These are phyloP conservation scores for Geopyxis carbonaria DNA, from an alignment of 495 filamentous ascomycete species.

Conservation along the genomic window DNA sequence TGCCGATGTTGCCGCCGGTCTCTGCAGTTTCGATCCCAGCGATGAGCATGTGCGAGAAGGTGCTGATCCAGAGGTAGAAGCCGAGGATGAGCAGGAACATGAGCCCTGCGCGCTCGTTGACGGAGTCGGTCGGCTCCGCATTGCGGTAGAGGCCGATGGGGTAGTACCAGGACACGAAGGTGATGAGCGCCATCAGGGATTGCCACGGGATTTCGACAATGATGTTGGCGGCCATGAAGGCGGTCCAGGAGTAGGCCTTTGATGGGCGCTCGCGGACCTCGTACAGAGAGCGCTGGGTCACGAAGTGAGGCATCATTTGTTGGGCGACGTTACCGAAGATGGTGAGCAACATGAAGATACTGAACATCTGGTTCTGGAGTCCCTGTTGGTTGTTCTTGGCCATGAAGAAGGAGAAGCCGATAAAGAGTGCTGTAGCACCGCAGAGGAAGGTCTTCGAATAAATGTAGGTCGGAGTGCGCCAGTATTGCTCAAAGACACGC, in stretches of 20 bases:
- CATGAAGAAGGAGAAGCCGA: constrained; percentile 75
- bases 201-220: constrained; percentile 58
- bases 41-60: constrained; percentile 55
- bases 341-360: constrained; percentile 65
- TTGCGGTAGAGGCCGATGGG: constrained; percentile 29
- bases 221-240: constrained; percentile 50
- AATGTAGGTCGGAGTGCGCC: constrained; percentile 74
- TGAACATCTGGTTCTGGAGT: constrained; percentile 75
- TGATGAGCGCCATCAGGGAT: constrained; percentile 40
- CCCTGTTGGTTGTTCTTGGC: constrained; percentile 54
- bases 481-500: constrained; percentile 77
- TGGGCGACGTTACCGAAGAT: constrained; percentile 60
- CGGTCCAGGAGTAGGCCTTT: constrained; percentile 57
- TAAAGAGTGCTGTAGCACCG: constrained; percentile 49
- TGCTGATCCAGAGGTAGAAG: constrained; percentile 55
- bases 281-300: constrained; percentile 48
- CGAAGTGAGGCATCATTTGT: constrained; percentile 71
- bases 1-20: constrained; percentile 47
- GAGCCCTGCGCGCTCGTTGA: constrained; percentile 36
- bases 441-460: constrained; percentile 51
- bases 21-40: constrained; percentile 55
- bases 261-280: constrained; percentile 53
- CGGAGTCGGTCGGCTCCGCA: constrained; percentile 37
- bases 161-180: constrained; percentile 49
- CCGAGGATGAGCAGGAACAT: constrained; percentile 34